These are phyloP conservation scores for Eragrostis curvula DNA, from an alignment of 176 grass and related monocot species.

Conservation along the genomic window DNA sequence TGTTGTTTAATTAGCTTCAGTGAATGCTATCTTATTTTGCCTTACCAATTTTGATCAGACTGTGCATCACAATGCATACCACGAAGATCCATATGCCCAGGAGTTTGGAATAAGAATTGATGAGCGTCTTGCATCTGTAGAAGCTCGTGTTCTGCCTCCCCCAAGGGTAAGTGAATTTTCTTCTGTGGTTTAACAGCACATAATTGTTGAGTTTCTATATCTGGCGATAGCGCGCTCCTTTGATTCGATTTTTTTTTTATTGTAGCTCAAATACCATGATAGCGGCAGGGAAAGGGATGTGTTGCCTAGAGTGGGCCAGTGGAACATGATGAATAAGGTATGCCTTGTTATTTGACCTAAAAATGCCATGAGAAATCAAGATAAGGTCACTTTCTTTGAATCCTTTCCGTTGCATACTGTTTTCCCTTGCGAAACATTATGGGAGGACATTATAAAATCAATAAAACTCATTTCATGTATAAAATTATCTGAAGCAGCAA, in stretches of 20 bases:
- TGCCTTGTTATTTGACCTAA: background rate
- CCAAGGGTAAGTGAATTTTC: conserved; percentile 65
- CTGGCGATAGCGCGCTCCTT: conserved; percentile 1
- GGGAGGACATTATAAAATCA: background rate
- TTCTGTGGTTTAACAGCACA: background rate
- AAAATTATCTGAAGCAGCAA: background rate
- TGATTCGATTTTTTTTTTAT: conserved; percentile 8
- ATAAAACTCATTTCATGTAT: background rate
- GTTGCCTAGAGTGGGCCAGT: conserved; percentile 86
- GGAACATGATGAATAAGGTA: conserved; percentile 99
- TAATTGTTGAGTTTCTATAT: conserved; percentile 9
- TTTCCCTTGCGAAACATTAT: conserved; percentile 15
- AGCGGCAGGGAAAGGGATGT: conserved; percentile 92
- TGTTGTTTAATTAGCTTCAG: conserved; percentile 31
- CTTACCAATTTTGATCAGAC: conserved; percentile 57
- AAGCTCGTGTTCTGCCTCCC: conserved; percentile 89
- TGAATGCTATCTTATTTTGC: background rate
- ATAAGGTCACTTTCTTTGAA: conserved; percentile 16
- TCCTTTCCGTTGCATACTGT: background rate
- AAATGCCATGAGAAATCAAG: background rate
- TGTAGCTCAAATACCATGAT: conserved; percentile 93
- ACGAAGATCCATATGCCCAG: conserved; percentile 76
- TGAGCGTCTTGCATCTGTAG: conserved; percentile 74
- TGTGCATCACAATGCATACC: conserved; percentile 86
- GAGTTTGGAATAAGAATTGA: conserved; percentile 95